A percentile compares a stretch with the other conserved stretches of the same genome.
Conservation (phyloP, 768 basidiomycete species). For the Trametes punicea region DNA sequence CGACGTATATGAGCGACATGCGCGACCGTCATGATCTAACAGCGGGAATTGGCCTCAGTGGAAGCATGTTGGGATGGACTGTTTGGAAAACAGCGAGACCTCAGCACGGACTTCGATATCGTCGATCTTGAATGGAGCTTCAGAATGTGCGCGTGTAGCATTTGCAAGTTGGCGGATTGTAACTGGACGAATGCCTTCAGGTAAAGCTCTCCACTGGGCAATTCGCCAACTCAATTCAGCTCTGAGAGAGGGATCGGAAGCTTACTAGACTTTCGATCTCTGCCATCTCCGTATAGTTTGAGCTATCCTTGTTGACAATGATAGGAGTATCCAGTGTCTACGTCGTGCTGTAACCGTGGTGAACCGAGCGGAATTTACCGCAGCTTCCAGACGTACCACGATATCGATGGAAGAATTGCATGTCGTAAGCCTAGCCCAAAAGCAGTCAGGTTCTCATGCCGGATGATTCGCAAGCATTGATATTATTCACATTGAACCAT, state of each 20-base stretch:
- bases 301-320: too few relatives aligned
- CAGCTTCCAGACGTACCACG: background rate
- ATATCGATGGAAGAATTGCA: too few relatives aligned
- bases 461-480: too few relatives aligned
- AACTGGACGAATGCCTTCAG: slow-evolving; percentile 39
- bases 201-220: background rate
- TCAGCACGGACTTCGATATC: slow-evolving; percentile 33
- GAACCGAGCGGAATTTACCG: too few relatives aligned
- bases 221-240: background rate
- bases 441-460: too few relatives aligned
- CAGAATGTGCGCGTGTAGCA: slow-evolving; percentile 40
- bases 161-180: slow-evolving; percentile 52
- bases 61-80: too few relatives aligned
- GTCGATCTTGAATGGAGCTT: slow-evolving; percentile 46
- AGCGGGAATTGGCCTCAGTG: slow-evolving; percentile 22
- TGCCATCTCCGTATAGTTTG: too few relatives aligned
- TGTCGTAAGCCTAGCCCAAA: too few relatives aligned
- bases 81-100: background rate
- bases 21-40: slow-evolving; percentile 52
- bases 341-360: background rate
- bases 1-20: slow-evolving; percentile 30
- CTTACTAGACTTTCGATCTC: too few relatives aligned
- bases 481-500: too few relatives aligned
- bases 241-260: background rate
- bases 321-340: background rate